Percentiles rank a stretch among this genome's conserved stretches.
phyloP scores from a whole-genome alignment of 2,329 filamentous ascomycete genomes.

The Annulohypoxylon truncatum region DNA sequence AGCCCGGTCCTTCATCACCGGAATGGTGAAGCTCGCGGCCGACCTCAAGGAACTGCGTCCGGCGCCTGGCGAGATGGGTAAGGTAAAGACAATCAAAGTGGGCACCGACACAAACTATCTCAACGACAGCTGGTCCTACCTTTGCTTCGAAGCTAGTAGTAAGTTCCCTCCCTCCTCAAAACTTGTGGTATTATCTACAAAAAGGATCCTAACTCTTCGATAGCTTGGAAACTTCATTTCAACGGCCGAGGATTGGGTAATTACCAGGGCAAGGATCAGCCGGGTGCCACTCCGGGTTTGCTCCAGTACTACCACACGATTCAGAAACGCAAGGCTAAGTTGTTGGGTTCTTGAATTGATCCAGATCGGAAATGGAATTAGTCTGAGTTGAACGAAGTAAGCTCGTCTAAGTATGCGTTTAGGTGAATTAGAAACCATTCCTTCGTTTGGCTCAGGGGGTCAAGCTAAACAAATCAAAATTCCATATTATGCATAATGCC shows the following conservation, averaged over 20 bases:
- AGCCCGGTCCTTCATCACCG: constrained; percentile 55
- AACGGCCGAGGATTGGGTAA: constrained; percentile 53
- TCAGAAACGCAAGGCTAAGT: constrained; percentile 51
- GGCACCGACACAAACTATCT: constrained; percentile 56
- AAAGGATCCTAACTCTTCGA: constrained; percentile 40
- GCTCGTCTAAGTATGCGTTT: not conserved
- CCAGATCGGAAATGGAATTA: not conserved
- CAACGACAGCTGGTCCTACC: constrained; percentile 61
- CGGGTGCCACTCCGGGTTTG: constrained; percentile 37
- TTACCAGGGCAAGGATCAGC: constrained; percentile 50
- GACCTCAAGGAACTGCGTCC: constrained; percentile 59
- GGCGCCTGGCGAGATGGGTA: constrained; percentile 59
- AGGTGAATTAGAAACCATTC: not conserved
- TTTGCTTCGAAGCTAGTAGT: constrained; percentile 60
- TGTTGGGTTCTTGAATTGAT: constrained; percentile 37
- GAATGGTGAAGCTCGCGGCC: constrained; percentile 57
- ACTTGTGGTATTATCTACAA: not conserved
- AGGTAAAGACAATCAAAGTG: constrained; percentile 58
- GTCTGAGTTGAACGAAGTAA: not conserved
- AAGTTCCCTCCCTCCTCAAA: constrained; percentile 43
- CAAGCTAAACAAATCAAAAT: not conserved
- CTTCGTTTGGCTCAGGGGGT: not conserved
- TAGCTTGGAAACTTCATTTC: constrained; percentile 56
- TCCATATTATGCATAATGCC: not conserved
- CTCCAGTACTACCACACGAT: constrained; percentile 53